Evolutionary conservation across 768 basidiomycete genomes (phyloP).

Genomic region (Agaricus blazei): DNA sequence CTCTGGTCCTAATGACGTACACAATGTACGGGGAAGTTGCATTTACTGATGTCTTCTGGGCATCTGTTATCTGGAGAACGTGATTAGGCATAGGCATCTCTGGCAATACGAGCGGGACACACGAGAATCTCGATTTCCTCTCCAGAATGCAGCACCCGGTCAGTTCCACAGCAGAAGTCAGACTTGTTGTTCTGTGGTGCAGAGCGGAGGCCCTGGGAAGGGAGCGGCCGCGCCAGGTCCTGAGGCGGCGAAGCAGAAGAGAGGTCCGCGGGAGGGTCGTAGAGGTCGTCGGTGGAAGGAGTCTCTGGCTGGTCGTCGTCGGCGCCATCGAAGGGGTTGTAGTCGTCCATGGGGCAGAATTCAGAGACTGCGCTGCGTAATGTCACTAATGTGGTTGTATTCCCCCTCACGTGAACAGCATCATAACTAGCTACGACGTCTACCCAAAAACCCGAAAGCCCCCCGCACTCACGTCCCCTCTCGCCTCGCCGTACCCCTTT

Average conservation of each 20-base stretch:
- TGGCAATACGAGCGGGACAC: conserved; percentile 19
- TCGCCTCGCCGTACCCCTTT: conserved; percentile 52
- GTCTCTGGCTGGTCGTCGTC: conserved; percentile 53
- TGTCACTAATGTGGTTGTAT: background rate
- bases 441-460: conserved; percentile 64
- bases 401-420: conserved; percentile 4
- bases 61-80: conserved; percentile 75
- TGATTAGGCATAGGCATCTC: conserved; percentile 6
- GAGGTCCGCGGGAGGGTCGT: conserved; percentile 57
- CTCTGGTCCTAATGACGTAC: conserved; percentile 89
- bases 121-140: conserved; percentile 81
- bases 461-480: conserved; percentile 25
- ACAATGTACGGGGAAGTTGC: conserved; percentile 90
- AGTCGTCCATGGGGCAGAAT: conserved; percentile 32
- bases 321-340: conserved; percentile 58
- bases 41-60: conserved; percentile 89
- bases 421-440: conserved; percentile 3
- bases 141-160: conserved; percentile 74
- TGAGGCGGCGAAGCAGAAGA: conserved; percentile 43
- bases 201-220: conserved; percentile 49
- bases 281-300: conserved; percentile 43
- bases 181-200: conserved; percentile 54
- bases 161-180: conserved; percentile 74
- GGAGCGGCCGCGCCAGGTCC: conserved; percentile 41
- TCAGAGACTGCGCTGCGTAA: background rate